phyloP scores from a whole-genome alignment of 768 basidiomycete genomes.

The Leccinum fibrillosum region DNA sequence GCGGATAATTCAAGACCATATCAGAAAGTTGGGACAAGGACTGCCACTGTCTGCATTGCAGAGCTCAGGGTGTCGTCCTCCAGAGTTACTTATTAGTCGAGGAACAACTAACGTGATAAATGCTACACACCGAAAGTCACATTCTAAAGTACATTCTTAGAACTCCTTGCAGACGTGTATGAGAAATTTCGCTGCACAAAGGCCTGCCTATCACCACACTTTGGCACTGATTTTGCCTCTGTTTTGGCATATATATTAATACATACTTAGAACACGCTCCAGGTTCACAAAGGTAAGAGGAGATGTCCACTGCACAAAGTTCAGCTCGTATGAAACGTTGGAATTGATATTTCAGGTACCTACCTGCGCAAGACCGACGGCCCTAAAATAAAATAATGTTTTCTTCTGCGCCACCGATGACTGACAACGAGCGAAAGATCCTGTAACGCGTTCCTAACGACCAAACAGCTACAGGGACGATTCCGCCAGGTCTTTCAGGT shows the following conservation, averaged over 20 bases:
- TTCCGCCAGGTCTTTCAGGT: slow-evolving; percentile 19
- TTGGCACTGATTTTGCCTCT: neutral
- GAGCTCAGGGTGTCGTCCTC: neutral
- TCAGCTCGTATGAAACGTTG: neutral
- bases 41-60: neutral
- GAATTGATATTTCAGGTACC: neutral
- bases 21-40: neutral
- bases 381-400: neutral
- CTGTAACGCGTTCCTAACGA: neutral
- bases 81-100: neutral
- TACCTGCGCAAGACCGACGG: neutral
- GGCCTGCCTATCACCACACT: neutral
- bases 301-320: neutral
- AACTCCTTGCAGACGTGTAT: neutral
- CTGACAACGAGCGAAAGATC: slow-evolving; percentile 3
- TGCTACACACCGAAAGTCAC: neutral
- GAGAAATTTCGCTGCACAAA: neutral
- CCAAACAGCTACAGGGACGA: slow-evolving; percentile 1
- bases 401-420: neutral
- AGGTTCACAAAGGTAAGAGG: neutral
- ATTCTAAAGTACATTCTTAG: neutral
- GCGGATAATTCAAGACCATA: neutral
- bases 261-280: neutral
- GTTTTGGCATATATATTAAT: neutral
- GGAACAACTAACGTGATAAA: neutral